Conservation (phyloP, 2,329 filamentous ascomycete species). For the Aspergillus sp. region DNA sequence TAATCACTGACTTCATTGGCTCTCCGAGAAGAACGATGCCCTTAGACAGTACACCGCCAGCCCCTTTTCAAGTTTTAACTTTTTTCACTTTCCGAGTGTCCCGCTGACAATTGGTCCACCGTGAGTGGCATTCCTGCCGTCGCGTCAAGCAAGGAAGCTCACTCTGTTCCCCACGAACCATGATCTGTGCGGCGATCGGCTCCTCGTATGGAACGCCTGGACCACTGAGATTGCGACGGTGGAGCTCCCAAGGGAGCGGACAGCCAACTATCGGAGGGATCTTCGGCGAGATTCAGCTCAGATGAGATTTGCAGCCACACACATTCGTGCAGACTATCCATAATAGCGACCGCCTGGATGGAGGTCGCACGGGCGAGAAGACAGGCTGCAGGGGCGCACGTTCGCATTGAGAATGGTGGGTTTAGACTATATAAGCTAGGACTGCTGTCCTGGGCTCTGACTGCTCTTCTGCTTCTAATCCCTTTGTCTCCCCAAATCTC, state of each 20-base stretch:
- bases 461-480: not conserved
- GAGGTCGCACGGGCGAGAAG: slow-evolving; percentile 16
- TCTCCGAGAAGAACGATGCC: not conserved
- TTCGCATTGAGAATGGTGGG: not conserved
- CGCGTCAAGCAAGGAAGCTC: slow-evolving; percentile 16
- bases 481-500: not conserved
- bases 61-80: not conserved
- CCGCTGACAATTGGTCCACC: slow-evolving; percentile 17
- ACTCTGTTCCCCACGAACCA: slow-evolving; percentile 19
- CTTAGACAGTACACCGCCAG: not conserved
- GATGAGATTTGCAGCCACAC: slow-evolving; percentile 20
- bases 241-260: slow-evolving; percentile 8
- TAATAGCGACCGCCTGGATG: not conserved
- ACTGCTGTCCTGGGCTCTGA: not conserved
- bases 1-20: not conserved
- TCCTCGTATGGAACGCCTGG: slow-evolving; percentile 7
- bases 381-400: slow-evolving; percentile 1
- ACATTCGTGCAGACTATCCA: slow-evolving; percentile 11
- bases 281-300: slow-evolving; percentile 22
- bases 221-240: slow-evolving; percentile 15
- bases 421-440: not conserved
- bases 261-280: slow-evolving; percentile 20
- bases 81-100: not conserved
- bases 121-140: slow-evolving; percentile 14
- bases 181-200: slow-evolving; percentile 28